A percentile compares a stretch with the other conserved stretches of the same genome.
Evolutionary conservation across 306 rosid species (phyloP).

Genomic region (Inga oerstediana): DNA sequence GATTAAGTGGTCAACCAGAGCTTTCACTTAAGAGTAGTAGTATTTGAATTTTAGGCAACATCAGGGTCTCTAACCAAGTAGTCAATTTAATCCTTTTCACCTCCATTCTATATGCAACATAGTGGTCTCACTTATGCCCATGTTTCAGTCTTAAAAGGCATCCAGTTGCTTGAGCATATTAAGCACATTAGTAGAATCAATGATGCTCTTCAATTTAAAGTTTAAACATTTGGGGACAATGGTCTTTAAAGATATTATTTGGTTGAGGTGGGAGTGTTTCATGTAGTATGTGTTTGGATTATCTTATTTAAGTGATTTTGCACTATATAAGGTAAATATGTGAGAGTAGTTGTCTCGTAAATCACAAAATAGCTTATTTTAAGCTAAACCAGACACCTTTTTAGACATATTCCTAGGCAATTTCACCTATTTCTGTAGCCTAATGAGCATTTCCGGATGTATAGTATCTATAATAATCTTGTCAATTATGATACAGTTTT

Average conservation of each 20-base stretch:
- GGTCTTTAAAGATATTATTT: not conserved
- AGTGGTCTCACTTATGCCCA: not conserved
- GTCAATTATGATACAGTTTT: conserved; percentile 3
- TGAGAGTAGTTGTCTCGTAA: no score
- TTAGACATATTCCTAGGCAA: no score
- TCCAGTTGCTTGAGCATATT: not conserved
- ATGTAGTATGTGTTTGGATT: not conserved
- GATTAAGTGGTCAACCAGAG: not conserved
- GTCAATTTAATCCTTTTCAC: not conserved
- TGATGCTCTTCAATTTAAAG: not conserved
- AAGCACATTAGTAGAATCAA: not conserved
- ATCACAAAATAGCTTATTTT: no score
- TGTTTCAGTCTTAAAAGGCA: not conserved
- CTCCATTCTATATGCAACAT: not conserved
- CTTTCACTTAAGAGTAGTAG: not conserved
- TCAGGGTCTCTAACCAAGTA: not conserved
- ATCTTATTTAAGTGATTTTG: no score
- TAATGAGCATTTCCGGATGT: not conserved
- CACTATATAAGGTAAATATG: no score
- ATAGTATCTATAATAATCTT: not conserved
- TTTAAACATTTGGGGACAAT: not conserved
- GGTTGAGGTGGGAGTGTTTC: not conserved
- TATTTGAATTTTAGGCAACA: not conserved
- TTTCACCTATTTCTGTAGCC: not conserved
- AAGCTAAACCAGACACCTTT: no score